Percentiles rank a stretch among this genome's conserved stretches.
Evolutionary conservation across 352 stramenopile species (phyloP).

Genomic region (Ophiocytium majus): DNA sequence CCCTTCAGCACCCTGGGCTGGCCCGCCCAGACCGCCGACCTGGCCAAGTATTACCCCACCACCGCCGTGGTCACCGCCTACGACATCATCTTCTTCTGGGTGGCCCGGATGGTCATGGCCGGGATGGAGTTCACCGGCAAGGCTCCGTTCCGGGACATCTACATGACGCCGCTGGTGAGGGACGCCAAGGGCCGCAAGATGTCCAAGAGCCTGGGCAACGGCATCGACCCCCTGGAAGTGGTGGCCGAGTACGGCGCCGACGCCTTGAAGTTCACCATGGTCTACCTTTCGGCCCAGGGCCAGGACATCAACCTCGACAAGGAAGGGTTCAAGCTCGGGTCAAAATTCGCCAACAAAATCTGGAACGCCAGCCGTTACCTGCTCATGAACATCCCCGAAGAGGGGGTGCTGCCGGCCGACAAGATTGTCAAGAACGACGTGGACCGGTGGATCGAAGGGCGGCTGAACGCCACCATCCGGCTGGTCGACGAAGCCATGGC

Average conservation of each 20-base stretch:
- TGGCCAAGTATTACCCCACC: constrained; percentile 88
- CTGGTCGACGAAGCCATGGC: background rate
- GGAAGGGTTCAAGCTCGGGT: no score
- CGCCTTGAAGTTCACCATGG: background rate
- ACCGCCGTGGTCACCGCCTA: constrained; percentile 97
- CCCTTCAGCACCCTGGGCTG: constrained; percentile 81
- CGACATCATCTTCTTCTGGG: constrained; percentile 99
- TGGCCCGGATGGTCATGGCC: constrained; percentile 83
- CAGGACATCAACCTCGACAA: constrained; percentile 19
- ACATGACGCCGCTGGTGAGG: constrained; percentile 38
- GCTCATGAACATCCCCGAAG: background rate
- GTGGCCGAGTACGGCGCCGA: background rate
- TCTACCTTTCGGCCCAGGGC: background rate
- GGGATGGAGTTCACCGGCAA: constrained; percentile 92
- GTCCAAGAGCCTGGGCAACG: background rate
- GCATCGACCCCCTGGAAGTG: background rate
- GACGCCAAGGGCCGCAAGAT: constrained; percentile 21
- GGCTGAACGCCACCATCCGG: background rate
- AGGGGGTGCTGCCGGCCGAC: background rate
- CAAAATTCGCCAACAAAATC: constrained; percentile 15
- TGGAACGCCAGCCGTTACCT: background rate
- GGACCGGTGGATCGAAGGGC: background rate
- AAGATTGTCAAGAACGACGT: background rate
- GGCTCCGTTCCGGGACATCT: constrained; percentile 84
- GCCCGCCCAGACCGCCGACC: constrained; percentile 62